Base-by-base conservation (phyloP, 2,329 filamentous ascomycete genomes). In the Kalmusia sp. region DNA sequence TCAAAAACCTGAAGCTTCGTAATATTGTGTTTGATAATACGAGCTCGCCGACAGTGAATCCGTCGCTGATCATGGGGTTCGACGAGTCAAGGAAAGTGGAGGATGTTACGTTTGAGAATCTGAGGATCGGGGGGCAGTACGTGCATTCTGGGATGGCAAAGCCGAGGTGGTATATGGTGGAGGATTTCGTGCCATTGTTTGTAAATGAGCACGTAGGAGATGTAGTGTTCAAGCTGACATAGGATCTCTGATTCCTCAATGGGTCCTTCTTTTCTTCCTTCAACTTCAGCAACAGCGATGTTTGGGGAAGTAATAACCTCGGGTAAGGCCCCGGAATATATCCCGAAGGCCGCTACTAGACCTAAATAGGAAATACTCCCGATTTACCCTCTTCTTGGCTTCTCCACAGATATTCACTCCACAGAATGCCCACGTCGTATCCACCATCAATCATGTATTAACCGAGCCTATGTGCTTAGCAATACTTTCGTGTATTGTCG, bases 1-100 rank as follows among this genome's bases (percentile, higher is more conserved):
- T 76, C n/a, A 54, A 54, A 7, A 70, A 74, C 33, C 55, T 75
- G 3, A 61, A 54, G 21, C 19, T 49, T 24, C 27, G 43, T 11
- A 47, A 47, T 21, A 19, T 47, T 14, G 28, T 34, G 28, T 24
- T 47, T 11, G n/a, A 35, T 35, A 17, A 34, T 3, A 21, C 21
- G 4, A 33, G 19, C 6, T 35, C 30, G 14, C 8, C 4, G 21
- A 35, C 17, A 24, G 31, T 47, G 9, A 34, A 47, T 31, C 43
- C 43, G 17, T 47, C 43, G 7, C 43, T 34, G 30, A 35, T 47
- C 15, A 15, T 47, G 15, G 43, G 43, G 5, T 47, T 34, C n/a
- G 30, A 47, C 34, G 25, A 4, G 12, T 34, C 11, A 8, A 33
- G 43, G 21, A 34, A 6, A 33, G 27, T 47, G 11, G 28, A 47